Conservation (phyloP, 2,329 filamentous ascomycete genomes). For the Trichoderma koningii region DNA sequence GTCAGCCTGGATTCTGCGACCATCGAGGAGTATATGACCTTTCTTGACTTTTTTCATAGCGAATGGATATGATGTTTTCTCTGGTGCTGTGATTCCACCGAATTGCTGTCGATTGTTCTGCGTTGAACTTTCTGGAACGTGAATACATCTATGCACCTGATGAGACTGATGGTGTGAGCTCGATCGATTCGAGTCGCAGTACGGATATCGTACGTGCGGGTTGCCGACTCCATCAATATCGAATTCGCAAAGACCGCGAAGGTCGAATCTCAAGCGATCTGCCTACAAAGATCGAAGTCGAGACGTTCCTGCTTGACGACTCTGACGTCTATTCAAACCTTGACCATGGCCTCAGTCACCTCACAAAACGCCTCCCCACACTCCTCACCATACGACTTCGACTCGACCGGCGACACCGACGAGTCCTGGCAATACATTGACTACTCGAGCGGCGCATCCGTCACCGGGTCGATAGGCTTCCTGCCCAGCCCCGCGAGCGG, state of each 20-base stretch:
- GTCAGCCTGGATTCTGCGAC: constrained; percentile 3
- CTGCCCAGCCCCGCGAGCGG: constrained; percentile 54
- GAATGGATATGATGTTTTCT: not conserved
- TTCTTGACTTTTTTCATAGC: not conserved
- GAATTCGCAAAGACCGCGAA: not conserved
- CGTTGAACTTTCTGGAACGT: no score
- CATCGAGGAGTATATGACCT: not conserved
- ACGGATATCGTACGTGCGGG: not conserved
- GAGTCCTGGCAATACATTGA: constrained; percentile 51
- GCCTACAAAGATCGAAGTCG: no score
- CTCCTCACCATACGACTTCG: constrained; percentile 45
- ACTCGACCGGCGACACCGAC: constrained; percentile 44
- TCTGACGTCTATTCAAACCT: not conserved
- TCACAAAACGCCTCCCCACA: constrained; percentile 45
- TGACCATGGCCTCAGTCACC: constrained; percentile 43
- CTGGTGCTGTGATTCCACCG: not conserved
- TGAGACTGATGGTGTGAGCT: constrained; percentile 2
- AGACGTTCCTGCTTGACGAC: not conserved
- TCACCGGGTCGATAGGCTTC: constrained; percentile 47
- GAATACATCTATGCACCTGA: not conserved
- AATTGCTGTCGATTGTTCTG: not conserved
- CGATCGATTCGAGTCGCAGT: not conserved
- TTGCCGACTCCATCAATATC: not conserved
- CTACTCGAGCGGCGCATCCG: constrained; percentile 40
- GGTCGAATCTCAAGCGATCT: not conserved